Conservation (phyloP, 306 rosid species). For the Medicago ruthenica region DNA sequence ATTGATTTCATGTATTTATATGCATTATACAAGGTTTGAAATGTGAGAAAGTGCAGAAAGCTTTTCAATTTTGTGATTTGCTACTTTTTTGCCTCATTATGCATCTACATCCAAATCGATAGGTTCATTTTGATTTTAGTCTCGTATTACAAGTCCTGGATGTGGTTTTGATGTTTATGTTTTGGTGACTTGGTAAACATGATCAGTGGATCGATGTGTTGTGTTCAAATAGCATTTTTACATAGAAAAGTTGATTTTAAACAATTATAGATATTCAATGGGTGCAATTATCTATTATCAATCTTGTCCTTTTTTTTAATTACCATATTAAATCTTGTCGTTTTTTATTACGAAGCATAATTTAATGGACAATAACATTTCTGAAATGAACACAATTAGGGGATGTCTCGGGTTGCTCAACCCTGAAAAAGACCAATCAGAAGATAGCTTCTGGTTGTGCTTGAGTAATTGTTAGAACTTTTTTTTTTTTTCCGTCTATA, state of each 20-base stretch:
- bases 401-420: too few relatives aligned
- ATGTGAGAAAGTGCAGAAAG: conserved; percentile 1
- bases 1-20: conserved; percentile 39
- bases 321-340: too few relatives aligned
- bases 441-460: too few relatives aligned
- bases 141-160: neutral
- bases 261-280: neutral
- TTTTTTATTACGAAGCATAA: too few relatives aligned
- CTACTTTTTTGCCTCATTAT: conserved; percentile 1
- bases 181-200: conserved; percentile 5
- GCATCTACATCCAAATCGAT: conserved; percentile 1
- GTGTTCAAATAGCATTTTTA: neutral
- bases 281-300: neutral
- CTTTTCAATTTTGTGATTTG: neutral
- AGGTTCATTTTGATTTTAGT: conserved; percentile 5
- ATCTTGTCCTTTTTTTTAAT: too few relatives aligned
- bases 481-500: too few relatives aligned
- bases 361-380: too few relatives aligned
- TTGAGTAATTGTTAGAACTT: too few relatives aligned
- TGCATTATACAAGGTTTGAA: conserved; percentile 39
- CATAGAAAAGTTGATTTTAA: neutral
- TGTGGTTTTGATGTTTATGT: neutral
- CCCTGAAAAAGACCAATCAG: too few relatives aligned
- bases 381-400: too few relatives aligned
- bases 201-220: neutral